Percentiles rank a stretch among this genome's conserved stretches.
Evolutionary conservation across 208 protist genomes (phyloP).

Genomic region (Crithidia bombi): DNA sequence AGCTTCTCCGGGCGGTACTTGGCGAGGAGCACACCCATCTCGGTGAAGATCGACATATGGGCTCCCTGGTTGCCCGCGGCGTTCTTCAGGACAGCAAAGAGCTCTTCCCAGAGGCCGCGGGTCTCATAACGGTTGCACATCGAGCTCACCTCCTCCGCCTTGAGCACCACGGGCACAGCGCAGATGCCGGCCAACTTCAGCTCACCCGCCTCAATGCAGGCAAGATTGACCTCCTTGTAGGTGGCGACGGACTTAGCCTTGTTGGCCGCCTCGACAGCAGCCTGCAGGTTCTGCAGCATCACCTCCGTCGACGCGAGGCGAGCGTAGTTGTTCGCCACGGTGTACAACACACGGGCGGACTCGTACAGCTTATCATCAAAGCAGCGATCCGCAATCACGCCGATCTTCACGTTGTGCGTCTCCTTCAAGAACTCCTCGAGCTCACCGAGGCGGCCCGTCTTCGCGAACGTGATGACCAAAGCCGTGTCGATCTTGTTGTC

Average conservation of each 20-base stretch:
- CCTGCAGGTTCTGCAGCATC: conserved; percentile 94
- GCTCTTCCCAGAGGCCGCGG: conserved; percentile 94
- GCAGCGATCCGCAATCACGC: conserved; percentile 97
- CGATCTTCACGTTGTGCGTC: conserved; percentile 97
- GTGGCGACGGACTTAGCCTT: conserved; percentile 97
- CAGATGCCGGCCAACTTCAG: conserved; percentile 98
- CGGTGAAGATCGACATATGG: conserved; percentile 99
- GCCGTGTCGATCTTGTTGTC: conserved; percentile 98
- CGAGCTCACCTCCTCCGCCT: conserved; percentile 97
- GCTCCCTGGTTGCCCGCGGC: conserved; percentile 95
- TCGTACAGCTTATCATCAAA: conserved; percentile 98
- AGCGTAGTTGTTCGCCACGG: conserved; percentile 95
- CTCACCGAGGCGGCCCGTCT: conserved; percentile 96
- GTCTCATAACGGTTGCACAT: conserved; percentile 93
- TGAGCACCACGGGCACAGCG: conserved; percentile 98
- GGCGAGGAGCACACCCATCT: conserved; percentile 98
- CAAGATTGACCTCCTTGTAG: conserved; percentile 97
- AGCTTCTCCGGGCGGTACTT: conserved; percentile 99
- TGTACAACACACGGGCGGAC: conserved; percentile 98
- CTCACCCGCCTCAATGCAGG: conserved; percentile 98
- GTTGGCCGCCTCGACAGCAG: conserved; percentile 98
- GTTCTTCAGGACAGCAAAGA: conserved; percentile 96
- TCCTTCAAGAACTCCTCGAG: conserved; percentile 99
- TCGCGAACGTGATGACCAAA: conserved; percentile 97
- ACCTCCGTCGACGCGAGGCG: conserved; percentile 97